These are phyloP conservation scores for Vitis hybrid DNA, from an alignment of 177 flowering plant species.

Conservation along the genomic window DNA sequence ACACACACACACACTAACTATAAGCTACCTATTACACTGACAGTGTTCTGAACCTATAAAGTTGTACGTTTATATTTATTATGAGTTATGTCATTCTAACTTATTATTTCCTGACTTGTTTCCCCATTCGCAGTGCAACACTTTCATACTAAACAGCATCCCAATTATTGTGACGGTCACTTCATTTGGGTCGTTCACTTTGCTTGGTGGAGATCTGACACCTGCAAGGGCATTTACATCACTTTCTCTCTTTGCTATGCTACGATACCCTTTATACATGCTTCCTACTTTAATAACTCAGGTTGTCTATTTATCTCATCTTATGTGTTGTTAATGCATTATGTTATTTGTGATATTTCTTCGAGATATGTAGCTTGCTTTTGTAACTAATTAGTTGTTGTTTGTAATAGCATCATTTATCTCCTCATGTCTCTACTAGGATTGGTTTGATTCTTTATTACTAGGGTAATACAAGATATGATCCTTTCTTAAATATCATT, in stretches of 20 bases:
- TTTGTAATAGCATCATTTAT: too few relatives aligned
- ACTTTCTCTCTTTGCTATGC: constrained; percentile 65
- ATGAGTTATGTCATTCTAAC: not conserved
- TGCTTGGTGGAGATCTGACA: constrained; percentile 73
- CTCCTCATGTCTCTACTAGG: too few relatives aligned
- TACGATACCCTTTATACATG: constrained; percentile 63
- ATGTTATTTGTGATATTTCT: too few relatives aligned
- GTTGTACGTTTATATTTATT: not conserved
- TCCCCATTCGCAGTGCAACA: constrained; percentile 51
- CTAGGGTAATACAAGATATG: too few relatives aligned
- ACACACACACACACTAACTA: too few relatives aligned
- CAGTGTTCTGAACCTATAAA: too few relatives aligned
- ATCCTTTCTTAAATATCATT: too few relatives aligned
- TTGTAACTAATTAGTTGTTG: too few relatives aligned
- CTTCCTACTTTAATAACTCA: constrained; percentile 73
- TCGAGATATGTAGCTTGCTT: too few relatives aligned
- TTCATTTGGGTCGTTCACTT: constrained; percentile 64
- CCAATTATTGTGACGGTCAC: constrained; percentile 70
- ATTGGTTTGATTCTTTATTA: too few relatives aligned
- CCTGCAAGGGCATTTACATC: constrained; percentile 78
- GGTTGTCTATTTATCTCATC: constrained; percentile 32
- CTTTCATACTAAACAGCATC: constrained; percentile 59
- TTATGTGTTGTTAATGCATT: not conserved
- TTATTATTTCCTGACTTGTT: not conserved
- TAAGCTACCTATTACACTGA: too few relatives aligned